Base-by-base conservation (phyloP, 75 land plant species). In the Pinus tabuliformis region DNA sequence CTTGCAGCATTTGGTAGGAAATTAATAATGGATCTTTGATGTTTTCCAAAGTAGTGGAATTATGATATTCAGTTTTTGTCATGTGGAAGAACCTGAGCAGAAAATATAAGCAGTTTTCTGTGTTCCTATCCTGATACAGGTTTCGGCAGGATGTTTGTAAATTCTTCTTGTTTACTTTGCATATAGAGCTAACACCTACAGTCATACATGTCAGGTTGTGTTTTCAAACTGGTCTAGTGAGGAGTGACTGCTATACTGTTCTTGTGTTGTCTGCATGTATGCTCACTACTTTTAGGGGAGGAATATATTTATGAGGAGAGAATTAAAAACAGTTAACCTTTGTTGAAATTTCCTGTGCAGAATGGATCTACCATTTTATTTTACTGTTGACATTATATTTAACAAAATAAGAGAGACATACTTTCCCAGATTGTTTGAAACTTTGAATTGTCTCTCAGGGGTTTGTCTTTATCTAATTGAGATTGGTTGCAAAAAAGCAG, bases 71-170 rank as follows among this genome's bases (percentile, higher is more conserved):
- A 33, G 37, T 64, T 33, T 64, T 64, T 5, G 39, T 64, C 39
- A 17, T 16, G 20, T 30, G 20, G 39, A 37, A 64, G 39, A 64
- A 16, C 68, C 17, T 5, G 39, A 30, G 26, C 24, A 11, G 26
- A 26, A 33, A 12, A 62, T 33, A 62, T 62, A 62, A 62, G 30
- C 65, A 63, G 16, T 63, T 13, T 4, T 30, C 37, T 30, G 15
- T 63, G 66, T 30, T 30, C 13, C 18, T 63, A 22, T 22, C 15
- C 17, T 5, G 6, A 62, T 62, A 63, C 39, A 30, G 37, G 17
- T 63, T 33, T 62, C 6, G 15, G 66, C 36, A 30, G 66, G 66
- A 63, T 63, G 66, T 30, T 49, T 63, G 39, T 63, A 63, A 49
- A 36, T 30, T 63, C 18, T 63, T 0, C 33, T 28, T 63, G 66